Evolutionary conservation across 345 rosid genomes (phyloP).

Genomic region (Brassica cretica): DNA sequence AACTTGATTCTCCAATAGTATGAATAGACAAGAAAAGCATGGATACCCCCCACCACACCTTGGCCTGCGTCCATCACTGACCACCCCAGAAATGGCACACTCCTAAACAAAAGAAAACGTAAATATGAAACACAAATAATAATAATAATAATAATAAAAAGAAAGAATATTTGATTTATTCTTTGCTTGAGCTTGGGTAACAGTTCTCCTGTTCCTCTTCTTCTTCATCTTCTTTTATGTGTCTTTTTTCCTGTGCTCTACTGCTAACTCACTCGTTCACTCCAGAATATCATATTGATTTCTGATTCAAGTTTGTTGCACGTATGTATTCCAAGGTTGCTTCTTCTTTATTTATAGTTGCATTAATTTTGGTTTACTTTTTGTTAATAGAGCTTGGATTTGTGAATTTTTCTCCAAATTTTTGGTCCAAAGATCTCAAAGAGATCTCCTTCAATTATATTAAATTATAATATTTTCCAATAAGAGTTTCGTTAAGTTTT

Average conservation of each 20-base stretch:
- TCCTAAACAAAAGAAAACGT: constrained; percentile 4
- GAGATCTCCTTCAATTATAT: background rate
- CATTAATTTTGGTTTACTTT: background rate
- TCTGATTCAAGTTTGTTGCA: constrained; percentile 24
- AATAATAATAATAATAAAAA: background rate
- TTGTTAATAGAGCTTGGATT: background rate
- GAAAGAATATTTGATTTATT: constrained; percentile 29
- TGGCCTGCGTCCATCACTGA: constrained; percentile 31
- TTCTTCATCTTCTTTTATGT: background rate
- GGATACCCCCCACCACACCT: constrained; percentile 38
- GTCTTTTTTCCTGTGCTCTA: constrained; percentile 13
- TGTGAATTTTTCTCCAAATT: constrained; percentile 14
- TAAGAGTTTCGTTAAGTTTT: background rate
- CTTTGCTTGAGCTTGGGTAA: constrained; percentile 33
- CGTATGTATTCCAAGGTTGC: constrained; percentile 34
- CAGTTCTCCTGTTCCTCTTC: constrained; percentile 17
- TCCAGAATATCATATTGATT: constrained; percentile 5
- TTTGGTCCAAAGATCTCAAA: constrained; percentile 13
- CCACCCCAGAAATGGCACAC: constrained; percentile 7
- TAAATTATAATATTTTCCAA: background rate
- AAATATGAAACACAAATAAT: background rate
- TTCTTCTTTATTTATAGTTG: constrained; percentile 9
- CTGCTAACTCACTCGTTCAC: constrained; percentile 16
- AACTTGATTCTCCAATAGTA: constrained; percentile 6
- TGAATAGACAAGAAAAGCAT: constrained; percentile 30